These are phyloP conservation scores for Claviceps quebecensis DNA, from an alignment of 2,329 filamentous ascomycete genomes.

Conservation along the genomic window DNA sequence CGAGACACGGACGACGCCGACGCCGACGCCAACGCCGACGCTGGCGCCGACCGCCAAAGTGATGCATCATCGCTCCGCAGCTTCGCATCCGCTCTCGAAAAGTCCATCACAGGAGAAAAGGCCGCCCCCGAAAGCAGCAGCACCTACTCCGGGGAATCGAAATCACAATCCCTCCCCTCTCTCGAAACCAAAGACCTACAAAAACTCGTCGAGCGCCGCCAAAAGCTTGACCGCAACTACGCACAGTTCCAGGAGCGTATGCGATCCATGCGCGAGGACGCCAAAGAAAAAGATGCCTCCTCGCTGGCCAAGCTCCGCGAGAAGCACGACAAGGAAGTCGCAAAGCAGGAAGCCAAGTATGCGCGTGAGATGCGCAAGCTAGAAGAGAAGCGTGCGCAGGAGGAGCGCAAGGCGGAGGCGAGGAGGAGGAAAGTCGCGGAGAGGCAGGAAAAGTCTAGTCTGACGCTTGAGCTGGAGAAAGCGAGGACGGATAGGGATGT, in stretches of 20 bases:
- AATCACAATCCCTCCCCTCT: slow-evolving; percentile 13
- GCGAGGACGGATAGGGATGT: slow-evolving; percentile 36
- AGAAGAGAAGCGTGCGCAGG: slow-evolving; percentile 47
- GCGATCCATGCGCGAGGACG: slow-evolving; percentile 29
- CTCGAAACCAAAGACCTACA: slow-evolving; percentile 47
- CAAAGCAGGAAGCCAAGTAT: slow-evolving; percentile 54
- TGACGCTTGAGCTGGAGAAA: slow-evolving; percentile 39
- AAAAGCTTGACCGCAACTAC: slow-evolving; percentile 49
- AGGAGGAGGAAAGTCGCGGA: slow-evolving; percentile 35
- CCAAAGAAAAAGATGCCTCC: slow-evolving; percentile 34
- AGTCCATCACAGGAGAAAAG: slow-evolving; percentile 16
- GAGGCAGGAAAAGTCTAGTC: slow-evolving; percentile 35
- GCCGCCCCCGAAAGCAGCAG: slow-evolving; percentile 8
- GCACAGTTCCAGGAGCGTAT: slow-evolving; percentile 38
- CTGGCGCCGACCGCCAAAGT: slow-evolving; percentile 17
- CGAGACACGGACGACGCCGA: slow-evolving; percentile 9
- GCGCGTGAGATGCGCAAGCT: slow-evolving; percentile 49
- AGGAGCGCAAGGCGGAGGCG: slow-evolving; percentile 45
- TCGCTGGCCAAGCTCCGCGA: slow-evolving; percentile 44
- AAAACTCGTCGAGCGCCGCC: slow-evolving; percentile 46
- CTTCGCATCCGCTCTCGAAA: slow-evolving; percentile 35
- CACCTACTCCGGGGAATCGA: slow-evolving; percentile 26
- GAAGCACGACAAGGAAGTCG: slow-evolving; percentile 47
- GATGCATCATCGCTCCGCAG: slow-evolving; percentile 33
- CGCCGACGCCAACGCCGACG: slow-evolving; percentile 3